phyloP scores from a whole-genome alignment of 129 eudicot genomes.

The Saposhnikovia divaricata region DNA sequence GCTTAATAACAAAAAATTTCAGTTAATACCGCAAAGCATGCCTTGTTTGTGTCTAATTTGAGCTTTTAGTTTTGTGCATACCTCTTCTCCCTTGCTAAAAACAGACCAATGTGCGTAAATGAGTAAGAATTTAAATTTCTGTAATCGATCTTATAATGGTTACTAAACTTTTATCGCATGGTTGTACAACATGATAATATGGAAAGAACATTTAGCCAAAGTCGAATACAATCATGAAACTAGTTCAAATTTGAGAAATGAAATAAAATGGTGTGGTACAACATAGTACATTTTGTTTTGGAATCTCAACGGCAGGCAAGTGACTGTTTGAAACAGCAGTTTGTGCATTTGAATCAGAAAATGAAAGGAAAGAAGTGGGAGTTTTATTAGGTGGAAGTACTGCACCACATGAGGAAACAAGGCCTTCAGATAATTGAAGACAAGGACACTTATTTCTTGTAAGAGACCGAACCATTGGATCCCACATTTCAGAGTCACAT shows the following conservation, averaged over 20 bases:
- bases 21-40: not conserved
- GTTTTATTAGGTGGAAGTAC: not conserved
- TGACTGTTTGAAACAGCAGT: not conserved
- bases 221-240: not conserved
- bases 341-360: not conserved
- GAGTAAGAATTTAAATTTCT: not conserved
- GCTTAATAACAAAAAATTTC: not conserved
- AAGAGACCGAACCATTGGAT: conserved; percentile 1
- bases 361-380: not conserved
- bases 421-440: not conserved
- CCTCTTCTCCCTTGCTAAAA: not conserved
- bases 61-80: not conserved
- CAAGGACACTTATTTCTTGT: not conserved
- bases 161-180: not conserved
- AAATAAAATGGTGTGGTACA: not conserved
- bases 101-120: not conserved
- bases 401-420: conserved; percentile 4
- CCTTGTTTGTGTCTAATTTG: not conserved
- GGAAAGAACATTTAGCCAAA: not conserved
- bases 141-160: not conserved
- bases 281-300: not conserved
- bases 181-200: not conserved
- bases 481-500: conserved; percentile 5
- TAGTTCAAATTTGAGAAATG: not conserved
- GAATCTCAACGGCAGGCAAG: not conserved